These are phyloP conservation scores for Letharia lupina DNA, from an alignment of 495 filamentous ascomycete species.

Conservation along the genomic window DNA sequence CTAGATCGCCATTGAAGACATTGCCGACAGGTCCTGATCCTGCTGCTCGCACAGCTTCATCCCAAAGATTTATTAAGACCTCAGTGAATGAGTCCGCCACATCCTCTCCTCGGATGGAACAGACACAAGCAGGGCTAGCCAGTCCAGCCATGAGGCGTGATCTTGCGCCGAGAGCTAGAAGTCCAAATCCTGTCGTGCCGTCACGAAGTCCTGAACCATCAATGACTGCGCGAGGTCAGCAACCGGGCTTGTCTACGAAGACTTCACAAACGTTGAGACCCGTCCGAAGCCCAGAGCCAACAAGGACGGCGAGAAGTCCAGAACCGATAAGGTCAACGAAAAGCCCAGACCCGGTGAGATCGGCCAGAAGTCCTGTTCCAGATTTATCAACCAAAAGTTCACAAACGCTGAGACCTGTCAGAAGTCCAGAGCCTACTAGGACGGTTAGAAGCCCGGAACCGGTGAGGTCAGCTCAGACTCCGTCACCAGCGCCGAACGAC, in stretches of 20 bases:
- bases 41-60: constrained; percentile 17
- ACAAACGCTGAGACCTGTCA: constrained; percentile 10
- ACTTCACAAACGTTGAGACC: constrained; percentile 15
- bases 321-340: constrained; percentile 9
- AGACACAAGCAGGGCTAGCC: constrained; percentile 4
- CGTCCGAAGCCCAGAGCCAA: constrained; percentile 15
- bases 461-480: neutral
- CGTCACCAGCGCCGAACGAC: neutral
- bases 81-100: constrained; percentile 12
- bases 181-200: constrained; percentile 8
- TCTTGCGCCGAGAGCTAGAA: neutral
- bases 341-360: constrained; percentile 9
- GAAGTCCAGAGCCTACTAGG: constrained; percentile 16
- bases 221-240: constrained; percentile 11
- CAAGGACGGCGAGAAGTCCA: constrained; percentile 9
- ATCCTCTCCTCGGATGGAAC: constrained; percentile 20
- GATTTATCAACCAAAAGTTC: constrained; percentile 3
- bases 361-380: constrained; percentile 14
- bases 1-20: constrained; percentile 24
- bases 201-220: constrained; percentile 17
- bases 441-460: constrained; percentile 17
- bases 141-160: constrained; percentile 16
- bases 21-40: constrained; percentile 23
- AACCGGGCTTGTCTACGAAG: constrained; percentile 15
- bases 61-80: constrained; percentile 21